Evolutionary conservation across 2,329 filamentous ascomycete species (phyloP), one percentile per base, ranked within the genome.

Genomic region (Aspergillus neoniger): DNA sequence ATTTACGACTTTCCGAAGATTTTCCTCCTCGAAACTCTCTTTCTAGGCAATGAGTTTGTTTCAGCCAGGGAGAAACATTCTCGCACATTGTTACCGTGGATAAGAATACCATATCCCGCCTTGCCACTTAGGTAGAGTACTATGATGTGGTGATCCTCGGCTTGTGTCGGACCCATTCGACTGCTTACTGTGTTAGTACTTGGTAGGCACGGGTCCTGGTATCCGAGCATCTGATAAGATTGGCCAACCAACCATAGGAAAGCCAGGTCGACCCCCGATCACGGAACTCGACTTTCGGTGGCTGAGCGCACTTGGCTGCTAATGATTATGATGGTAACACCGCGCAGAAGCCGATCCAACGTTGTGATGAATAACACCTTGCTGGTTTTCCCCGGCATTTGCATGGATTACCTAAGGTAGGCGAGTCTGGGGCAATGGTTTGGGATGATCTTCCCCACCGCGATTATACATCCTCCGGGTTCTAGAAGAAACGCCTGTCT

Each of bases 211-310:
- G 58, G 58, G 23, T 53, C 17, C 39, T 57, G 49, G 52, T 50
- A 50, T 50, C 47, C 47, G 47, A 50, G 47, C 57, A 62, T 64
- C 60, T 58, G 62, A 64, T 64, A 64, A 64, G 62, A 64, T 64
- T 55, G 19, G 41, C 38, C 21, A 30, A 17, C 43, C 14, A 60
- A 50, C 15, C 28, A 50, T 30, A 28, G 25, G 23, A n/a, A 32
- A 50, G 32, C 47, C 15, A 32, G 9, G 21, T 32, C 47, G 47
- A 9, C 47, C 47, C 30, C 47, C 47, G 47, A 50, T 30, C 25
- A 28, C 47, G 47, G 47, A 50, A 30, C 44, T 49, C 10, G 10
- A 30, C 25, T 28, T 10, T 32, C 47, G 25, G 47, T 10, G n/a
- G 15, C 23, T 48, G 23, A 30, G 15, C 25, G 8, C 47, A 4